Base-by-base conservation (phyloP, 495 filamentous ascomycete species). In the Podospora tetraspora region DNA sequence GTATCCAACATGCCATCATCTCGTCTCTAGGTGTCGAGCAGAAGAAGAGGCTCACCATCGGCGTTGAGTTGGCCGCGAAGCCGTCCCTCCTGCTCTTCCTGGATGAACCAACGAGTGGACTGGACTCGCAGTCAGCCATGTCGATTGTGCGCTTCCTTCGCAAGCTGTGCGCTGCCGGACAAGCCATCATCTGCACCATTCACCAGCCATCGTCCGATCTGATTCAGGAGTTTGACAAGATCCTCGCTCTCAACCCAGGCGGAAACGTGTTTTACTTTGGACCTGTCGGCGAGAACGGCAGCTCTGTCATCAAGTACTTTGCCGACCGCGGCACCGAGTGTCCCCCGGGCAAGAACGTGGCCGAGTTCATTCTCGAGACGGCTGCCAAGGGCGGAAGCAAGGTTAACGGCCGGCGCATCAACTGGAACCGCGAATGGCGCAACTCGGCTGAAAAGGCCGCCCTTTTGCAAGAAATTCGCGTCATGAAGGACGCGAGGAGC, bases 31-130 rank as follows among this genome's bases (percentile, higher is more conserved):
- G 91, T 13, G 82, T 86, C 0, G 84, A 86, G 70, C 74, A 87
- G 70, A 78, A 80, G 78, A 80, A 92, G 84, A 66, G 90, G 25
- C 70, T 97, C 3, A 97, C 94, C 2, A 97, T 98, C 66, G 94
- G 91, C 65, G 94, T 98, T 6, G 94, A 98, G 75, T 80, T 98
- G 1, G 94, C 92, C 3, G 92, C 94, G 6, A 93, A 93, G 73
- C 94, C 94, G 0, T 88, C 86, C 24, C 82, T 94, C 0, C 71
- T 92, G 6, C 84, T 93, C 67, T 93, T 93, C 75, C 77, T 93
- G 32, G 91, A 93, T 72, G 90, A 93, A 70, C 91, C 91, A 3
- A 93, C 91, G 3, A 91, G 87, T 62, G 94, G 94, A 64, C 85
- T 97, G 4, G 94, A 97, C 77, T 89, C 88, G 27, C 92, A 97